Conservation (phyloP, 805 yeast genomes). For the Pichia californica region DNA sequence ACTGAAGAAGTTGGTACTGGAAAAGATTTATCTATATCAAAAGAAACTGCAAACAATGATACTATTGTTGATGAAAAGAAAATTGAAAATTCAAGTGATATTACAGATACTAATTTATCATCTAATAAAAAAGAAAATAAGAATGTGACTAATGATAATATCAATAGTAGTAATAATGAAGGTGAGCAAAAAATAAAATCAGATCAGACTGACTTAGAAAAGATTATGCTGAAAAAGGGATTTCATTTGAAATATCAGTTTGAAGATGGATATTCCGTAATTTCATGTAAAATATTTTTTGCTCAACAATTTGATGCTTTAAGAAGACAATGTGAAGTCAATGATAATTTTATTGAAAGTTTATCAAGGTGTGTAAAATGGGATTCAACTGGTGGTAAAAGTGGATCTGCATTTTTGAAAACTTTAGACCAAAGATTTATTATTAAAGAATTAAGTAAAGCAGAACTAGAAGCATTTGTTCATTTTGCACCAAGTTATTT, state of each 20-base stretch:
- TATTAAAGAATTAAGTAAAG: conserved; percentile 79
- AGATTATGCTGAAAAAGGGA: conserved; percentile 71
- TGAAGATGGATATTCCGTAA: conserved; percentile 72
- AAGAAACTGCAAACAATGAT: neutral
- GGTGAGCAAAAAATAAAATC: neutral
- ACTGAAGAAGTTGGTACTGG: neutral
- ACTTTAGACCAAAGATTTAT: conserved; percentile 87
- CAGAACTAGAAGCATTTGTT: conserved; percentile 89
- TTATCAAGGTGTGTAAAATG: conserved; percentile 89
- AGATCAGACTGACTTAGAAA: conserved; percentile 39
- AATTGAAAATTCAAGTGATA: neutral
- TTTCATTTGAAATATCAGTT: conserved; percentile 90
- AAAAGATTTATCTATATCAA: neutral
- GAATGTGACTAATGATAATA: too few relatives aligned
- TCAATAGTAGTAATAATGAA: neutral
- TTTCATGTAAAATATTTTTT: conserved; percentile 91
- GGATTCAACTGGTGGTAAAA: conserved; percentile 95
- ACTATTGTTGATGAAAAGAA: neutral
- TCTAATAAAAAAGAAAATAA: too few relatives aligned
- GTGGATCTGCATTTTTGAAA: conserved; percentile 90
- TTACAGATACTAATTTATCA: too few relatives aligned
- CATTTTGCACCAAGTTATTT: conserved; percentile 95
- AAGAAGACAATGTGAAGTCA: conserved; percentile 73
- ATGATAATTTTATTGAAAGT: conserved; percentile 75
- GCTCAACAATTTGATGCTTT: conserved; percentile 97